phyloP scores from a whole-genome alignment of 2,329 filamentous ascomycete species.

The Fusarium sp. region DNA sequence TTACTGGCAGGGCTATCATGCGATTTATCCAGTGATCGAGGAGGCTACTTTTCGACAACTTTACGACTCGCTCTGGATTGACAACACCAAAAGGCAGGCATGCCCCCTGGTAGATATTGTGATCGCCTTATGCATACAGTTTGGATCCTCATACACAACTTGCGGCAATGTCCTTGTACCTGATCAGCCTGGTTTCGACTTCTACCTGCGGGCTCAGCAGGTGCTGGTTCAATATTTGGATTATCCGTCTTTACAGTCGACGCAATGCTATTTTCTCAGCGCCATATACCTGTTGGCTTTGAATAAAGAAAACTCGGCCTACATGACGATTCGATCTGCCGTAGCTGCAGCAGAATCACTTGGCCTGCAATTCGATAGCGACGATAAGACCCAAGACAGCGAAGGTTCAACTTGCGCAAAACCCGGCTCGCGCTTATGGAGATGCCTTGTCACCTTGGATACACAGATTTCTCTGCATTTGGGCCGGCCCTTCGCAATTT shows the following conservation, averaged over 20 bases:
- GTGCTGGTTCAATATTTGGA: conserved; percentile 53
- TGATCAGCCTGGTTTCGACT: conserved; percentile 51
- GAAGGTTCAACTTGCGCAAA: not conserved
- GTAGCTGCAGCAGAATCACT: conserved; percentile 28
- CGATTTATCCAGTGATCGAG: conserved; percentile 48
- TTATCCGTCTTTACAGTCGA: conserved; percentile 52
- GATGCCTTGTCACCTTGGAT: conserved; percentile 32
- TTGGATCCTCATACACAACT: conserved; percentile 44
- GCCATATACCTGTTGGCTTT: conserved; percentile 50
- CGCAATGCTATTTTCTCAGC: conserved; percentile 57
- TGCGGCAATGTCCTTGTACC: conserved; percentile 42
- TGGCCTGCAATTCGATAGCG: conserved; percentile 20
- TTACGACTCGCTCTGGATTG: conserved; percentile 36
- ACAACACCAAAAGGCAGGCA: conserved; percentile 44
- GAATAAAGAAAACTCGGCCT: conserved; percentile 28
- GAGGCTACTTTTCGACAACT: conserved; percentile 35
- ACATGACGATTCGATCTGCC: conserved; percentile 24
- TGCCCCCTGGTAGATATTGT: conserved; percentile 62
- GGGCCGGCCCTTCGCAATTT: conserved; percentile 29
- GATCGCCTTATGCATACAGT: conserved; percentile 61
- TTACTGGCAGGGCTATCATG: conserved; percentile 58
- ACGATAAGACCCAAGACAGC: not conserved
- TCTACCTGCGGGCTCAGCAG: conserved; percentile 55
- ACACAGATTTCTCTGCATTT: conserved; percentile 28
- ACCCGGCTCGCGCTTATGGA: conserved; percentile 21